Base-by-base conservation (phyloP, 2,329 filamentous ascomycete genomes). In the Aspergillus costaricaensis region DNA sequence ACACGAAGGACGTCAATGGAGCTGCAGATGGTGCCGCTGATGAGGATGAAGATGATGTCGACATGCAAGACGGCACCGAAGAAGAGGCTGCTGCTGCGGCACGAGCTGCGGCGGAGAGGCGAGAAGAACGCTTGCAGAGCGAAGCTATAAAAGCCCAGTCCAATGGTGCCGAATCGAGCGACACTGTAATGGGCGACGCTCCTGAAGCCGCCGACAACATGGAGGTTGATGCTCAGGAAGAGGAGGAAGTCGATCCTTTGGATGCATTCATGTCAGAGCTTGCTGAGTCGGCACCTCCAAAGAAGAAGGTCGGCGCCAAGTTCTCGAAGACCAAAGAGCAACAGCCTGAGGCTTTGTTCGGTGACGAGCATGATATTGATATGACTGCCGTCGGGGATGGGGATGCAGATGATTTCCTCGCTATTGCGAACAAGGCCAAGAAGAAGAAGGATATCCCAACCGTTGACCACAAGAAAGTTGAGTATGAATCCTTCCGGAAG, bases 401-500 rank as follows among this genome's bases (percentile, higher is more conserved):
- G 39, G 84, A 88, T 66, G 84, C 84, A 2, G 87, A 88, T 67
- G 86, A 88, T 67, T 83, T 86, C 68, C 81, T 88, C 48, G 83
- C 85, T n/a, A 83, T 86, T 73, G 82, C 83, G 47, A 83, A 76
- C 58, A 86, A 85, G 83, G 83, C 89, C 81, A 84, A 83, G 71
- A 97, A 96, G 81, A 97, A 96, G 83, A 96, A 97, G 78, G 95
- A 98, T 62, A 88, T 98, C n/a, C 92, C 93, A 0, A 83, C 82
- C 0, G 85, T 96, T 57, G 89, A 99, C 76, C 96, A 98, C 76
- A 85, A 82, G 68, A 98, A 97, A 77, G 80, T 96, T 65, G 86
- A 93, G 58, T 88, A 98, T 68, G 86, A 93, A 68, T 86, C 90
- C 3, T 92, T 99, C 74, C 86, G 94, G 63, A 97, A 96, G 80